Evolutionary conservation across 805 yeast species (phyloP).

Genomic region (Saccharomycopsis sp.): DNA sequence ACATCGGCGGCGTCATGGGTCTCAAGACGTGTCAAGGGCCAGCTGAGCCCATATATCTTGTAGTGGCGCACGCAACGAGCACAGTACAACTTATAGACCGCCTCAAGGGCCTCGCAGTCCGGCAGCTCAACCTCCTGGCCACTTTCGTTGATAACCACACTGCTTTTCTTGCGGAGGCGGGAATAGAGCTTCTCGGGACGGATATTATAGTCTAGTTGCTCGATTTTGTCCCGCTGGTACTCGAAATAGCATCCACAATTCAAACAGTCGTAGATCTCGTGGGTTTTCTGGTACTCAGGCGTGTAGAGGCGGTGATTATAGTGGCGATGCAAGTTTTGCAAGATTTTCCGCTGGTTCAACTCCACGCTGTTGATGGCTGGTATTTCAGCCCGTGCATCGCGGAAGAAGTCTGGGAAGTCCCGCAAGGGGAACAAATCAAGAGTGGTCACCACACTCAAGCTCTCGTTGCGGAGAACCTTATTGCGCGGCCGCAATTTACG

Average conservation of each 20-base stretch:
- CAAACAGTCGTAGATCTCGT: slow-evolving; percentile 25
- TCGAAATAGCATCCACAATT: slow-evolving; percentile 28
- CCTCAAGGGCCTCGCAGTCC: not conserved
- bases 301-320: slow-evolving; percentile 21
- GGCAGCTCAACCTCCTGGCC: not conserved
- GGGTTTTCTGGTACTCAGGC: slow-evolving; percentile 5
- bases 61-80: slow-evolving; percentile 27
- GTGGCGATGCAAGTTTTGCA: slow-evolving; percentile 24
- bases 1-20: not conserved
- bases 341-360: slow-evolving; percentile 28
- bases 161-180: not conserved
- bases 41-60: slow-evolving; percentile 23
- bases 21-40: slow-evolving; percentile 25
- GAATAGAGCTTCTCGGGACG: not conserved
- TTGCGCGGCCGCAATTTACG: slow-evolving; percentile 13
- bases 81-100: slow-evolving; percentile 22
- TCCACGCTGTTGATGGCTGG: slow-evolving; percentile 23
- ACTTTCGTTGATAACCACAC: not conserved
- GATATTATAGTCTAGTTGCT: slow-evolving; percentile 3
- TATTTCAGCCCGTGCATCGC: slow-evolving; percentile 18
- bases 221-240: not conserved
- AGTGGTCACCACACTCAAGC: slow-evolving; percentile 4
- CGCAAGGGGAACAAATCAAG: slow-evolving; percentile 16
- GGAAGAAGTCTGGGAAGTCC: slow-evolving; percentile 21
- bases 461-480: slow-evolving; percentile 2